Evolutionary conservation across 371 early-diverging fungal species (phyloP), one percentile per base, ranked within the genome.

Genomic region (Mucor saturninus): DNA sequence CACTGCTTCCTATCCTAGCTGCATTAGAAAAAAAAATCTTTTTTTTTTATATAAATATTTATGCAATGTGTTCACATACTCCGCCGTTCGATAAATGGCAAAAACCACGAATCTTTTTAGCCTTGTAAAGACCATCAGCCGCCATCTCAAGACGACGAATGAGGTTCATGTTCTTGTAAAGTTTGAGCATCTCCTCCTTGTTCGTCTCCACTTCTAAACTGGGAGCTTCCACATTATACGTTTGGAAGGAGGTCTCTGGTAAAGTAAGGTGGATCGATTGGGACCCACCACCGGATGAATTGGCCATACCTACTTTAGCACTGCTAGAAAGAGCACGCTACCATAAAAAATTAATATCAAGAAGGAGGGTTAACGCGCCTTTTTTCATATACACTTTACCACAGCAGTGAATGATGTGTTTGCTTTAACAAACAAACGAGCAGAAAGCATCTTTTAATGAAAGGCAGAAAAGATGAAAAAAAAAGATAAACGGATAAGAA

Each of bases 41-140:
- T 4, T 6, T 6, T 35, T 35, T 1, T 1, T 21, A 21, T 21
- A 21, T 21, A 21, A 21, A 21, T 21, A 21, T 21, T 21, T 21
- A 21, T 21, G 21, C 21, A 21, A 21, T 21, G 21, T 21, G 8
- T 42, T 35, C 35, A n/a, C 54, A 75, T 84, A 88, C 90, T 87
- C 99, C 98, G 59, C 99, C 99, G 69, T 94, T 97, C 74, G 93
- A 93, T 85, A 99, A 86, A 80, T 99, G 99, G 81, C 99, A 99
- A 89, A 99, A 99, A 60, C 99, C 99, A 64, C 98, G 89, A 65
- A 99, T 98, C 78, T 94, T 79, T 81, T 96, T 96, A 64, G 90
- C 87, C 86, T 98, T 97, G 91, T 99, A 99, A 61, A 95, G 87
- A 76, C 89, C 89, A 73, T 97, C 98, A 53, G 95, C 92, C 45